phyloP scores from a whole-genome alignment of 331 rosid genomes.

The Cydonia oblonga region DNA sequence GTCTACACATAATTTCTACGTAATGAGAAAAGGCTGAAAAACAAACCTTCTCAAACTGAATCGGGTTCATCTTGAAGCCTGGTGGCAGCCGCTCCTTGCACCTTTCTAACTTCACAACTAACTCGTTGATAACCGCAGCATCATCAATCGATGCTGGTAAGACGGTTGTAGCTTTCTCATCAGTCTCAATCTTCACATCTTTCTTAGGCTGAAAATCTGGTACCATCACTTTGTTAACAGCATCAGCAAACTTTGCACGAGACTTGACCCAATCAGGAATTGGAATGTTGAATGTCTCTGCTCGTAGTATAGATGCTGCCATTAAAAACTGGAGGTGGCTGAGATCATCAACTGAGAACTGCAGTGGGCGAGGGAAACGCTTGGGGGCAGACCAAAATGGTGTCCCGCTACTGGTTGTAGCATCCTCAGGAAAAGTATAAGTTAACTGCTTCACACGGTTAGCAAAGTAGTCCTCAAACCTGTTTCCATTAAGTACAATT shows the following conservation, averaged over 20 bases:
- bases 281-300: slow-evolving; percentile 9
- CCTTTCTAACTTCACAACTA: slow-evolving; percentile 1
- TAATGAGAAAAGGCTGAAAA: not conserved
- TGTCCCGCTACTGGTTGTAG: slow-evolving; percentile 15
- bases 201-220: slow-evolving; percentile 17
- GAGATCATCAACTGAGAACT: slow-evolving; percentile 12
- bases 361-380: slow-evolving; percentile 14
- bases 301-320: slow-evolving; percentile 12
- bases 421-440: slow-evolving; percentile 21
- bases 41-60: slow-evolving; percentile 21
- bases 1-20: not conserved
- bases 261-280: slow-evolving; percentile 17
- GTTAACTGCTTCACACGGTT: slow-evolving; percentile 18
- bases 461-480: slow-evolving; percentile 15
- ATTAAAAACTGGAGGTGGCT: slow-evolving; percentile 14
- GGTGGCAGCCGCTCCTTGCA: slow-evolving; percentile 11
- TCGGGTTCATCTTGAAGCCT: slow-evolving; percentile 15
- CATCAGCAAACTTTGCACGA: slow-evolving; percentile 8
- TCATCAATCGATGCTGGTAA: slow-evolving; percentile 16
- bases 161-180: slow-evolving; percentile 13
- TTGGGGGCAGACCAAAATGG: slow-evolving; percentile 24
- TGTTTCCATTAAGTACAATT: not conserved
- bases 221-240: slow-evolving; percentile 11
- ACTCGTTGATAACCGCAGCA: slow-evolving; percentile 10
- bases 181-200: slow-evolving; percentile 15